phyloP scores from a whole-genome alignment of 2,329 filamentous ascomycete species.

The Cytospora mali region DNA sequence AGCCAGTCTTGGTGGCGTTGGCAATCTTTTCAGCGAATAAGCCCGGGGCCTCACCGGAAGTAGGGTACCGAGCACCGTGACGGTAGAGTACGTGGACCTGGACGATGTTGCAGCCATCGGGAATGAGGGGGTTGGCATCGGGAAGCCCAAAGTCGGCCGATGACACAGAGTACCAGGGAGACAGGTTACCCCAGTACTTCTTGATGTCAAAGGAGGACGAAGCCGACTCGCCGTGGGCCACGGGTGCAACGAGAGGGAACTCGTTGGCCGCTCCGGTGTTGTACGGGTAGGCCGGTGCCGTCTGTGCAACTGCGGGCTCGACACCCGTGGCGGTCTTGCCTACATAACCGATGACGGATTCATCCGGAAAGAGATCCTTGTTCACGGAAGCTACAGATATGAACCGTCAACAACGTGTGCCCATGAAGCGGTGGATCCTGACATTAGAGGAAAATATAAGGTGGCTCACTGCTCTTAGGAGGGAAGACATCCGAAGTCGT shows the following conservation, averaged over 20 bases:
- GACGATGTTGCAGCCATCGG: conserved; percentile 36
- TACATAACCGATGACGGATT: conserved; percentile 36
- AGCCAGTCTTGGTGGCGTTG: conserved; percentile 38
- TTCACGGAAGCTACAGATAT: conserved; percentile 34
- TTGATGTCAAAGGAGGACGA: conserved; percentile 36
- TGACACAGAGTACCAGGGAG: conserved; percentile 39
- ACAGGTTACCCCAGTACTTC: conserved; percentile 39
- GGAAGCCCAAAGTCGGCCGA: conserved; percentile 39
- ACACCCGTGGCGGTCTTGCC: conserved; percentile 35
- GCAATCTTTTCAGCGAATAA: conserved; percentile 38
- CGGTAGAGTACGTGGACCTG: conserved; percentile 40
- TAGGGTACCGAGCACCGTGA: conserved; percentile 40
- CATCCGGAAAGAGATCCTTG: conserved; percentile 36
- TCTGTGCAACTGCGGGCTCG: conserved; percentile 36
- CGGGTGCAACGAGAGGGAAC: conserved; percentile 37
- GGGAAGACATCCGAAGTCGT: conserved; percentile 31
- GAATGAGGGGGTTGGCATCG: conserved; percentile 36
- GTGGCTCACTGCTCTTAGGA: conserved; percentile 31
- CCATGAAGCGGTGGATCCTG: background rate
- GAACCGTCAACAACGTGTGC: background rate
- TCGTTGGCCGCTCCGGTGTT: conserved; percentile 35
- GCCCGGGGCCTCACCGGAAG: conserved; percentile 35
- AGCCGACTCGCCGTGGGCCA: conserved; percentile 32
- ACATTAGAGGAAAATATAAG: background rate
- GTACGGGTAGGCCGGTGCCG: conserved; percentile 35